Base-by-base conservation (phyloP, 139 green algal genomes). In the Chlamydomonas eustigma region DNA sequence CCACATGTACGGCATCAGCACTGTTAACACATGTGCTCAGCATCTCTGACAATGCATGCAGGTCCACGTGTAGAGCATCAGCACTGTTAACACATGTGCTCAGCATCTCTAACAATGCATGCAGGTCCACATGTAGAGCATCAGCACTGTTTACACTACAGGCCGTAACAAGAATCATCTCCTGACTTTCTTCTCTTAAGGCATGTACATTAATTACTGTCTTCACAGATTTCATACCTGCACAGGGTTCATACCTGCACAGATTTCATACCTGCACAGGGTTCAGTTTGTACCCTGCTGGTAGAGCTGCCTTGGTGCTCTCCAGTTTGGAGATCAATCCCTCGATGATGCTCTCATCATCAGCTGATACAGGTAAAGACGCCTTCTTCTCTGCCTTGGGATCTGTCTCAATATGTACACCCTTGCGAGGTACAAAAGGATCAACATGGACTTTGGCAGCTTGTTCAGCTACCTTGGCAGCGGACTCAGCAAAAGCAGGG, bases 401-500 rank as follows among this genome's bases (percentile, higher is more conserved):
- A 78, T 99, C 95, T 37, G 95, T 99, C 86, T 98, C 95, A 52
- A 99, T 98, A 71, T 93, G 91, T 30, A 99, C 92, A 25, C 91
- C 93, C 64, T 88, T 82, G 73, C 91, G 92, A 37, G 95, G 92
- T 76, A 79, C 58, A 79, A 99, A 99, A 25, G 82, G 51, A 1
- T 83, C 78, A 32, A 98, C 84, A 3, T 77, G n/a, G 37, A 98
- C 84, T 25, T 75, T 72, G 1, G 79, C 85, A 2, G 90, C 88
- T 24, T 78, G 72, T 2, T 65, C 73, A 3, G 82, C 78, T 58
- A 93, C 88, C 66, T 80, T 75, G 30, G 64, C 64, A 0, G 80
- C 1, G 77, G 93, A 87, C 3, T 64, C 4, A 1, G 89, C 91
- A 86, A 88, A 97, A 22, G 84, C 81, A 18, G 93, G 93, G 4